phyloP scores from a whole-genome alignment of 805 yeast species.

The Ogataea pilisensis region DNA sequence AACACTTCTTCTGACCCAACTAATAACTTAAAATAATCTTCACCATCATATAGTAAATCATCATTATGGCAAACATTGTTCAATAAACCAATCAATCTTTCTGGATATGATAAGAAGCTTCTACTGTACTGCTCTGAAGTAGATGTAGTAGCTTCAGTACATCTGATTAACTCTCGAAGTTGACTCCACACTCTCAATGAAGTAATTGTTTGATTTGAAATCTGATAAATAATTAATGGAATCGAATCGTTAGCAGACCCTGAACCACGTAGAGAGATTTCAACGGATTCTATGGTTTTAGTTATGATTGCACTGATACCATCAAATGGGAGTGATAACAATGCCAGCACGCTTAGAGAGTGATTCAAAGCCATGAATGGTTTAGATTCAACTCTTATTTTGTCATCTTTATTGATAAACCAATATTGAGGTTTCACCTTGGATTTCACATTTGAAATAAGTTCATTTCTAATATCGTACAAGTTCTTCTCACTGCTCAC shows the following conservation, averaged over 20 bases:
- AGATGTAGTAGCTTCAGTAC: slow-evolving; percentile 20
- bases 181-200: slow-evolving; percentile 48
- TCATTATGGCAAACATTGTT: slow-evolving; percentile 50
- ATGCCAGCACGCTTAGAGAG: slow-evolving; percentile 19
- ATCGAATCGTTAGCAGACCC: slow-evolving; percentile 23
- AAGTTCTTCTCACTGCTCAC: slow-evolving; percentile 4
- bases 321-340: slow-evolving; percentile 29
- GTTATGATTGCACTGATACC: slow-evolving; percentile 35
- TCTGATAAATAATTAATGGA: slow-evolving; percentile 47
- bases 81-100: slow-evolving; percentile 37
- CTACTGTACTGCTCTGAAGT: slow-evolving; percentile 12
- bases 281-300: slow-evolving; percentile 59
- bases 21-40: slow-evolving; percentile 52
- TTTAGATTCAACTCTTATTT: slow-evolving; percentile 15
- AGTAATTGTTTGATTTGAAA: slow-evolving; percentile 58
- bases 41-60: slow-evolving; percentile 29
- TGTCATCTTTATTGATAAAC: slow-evolving; percentile 22
- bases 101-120: slow-evolving; percentile 25
- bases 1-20: slow-evolving; percentile 47
- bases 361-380: slow-evolving; percentile 24
- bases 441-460: slow-evolving; percentile 17
- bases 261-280: slow-evolving; percentile 58
- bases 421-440: slow-evolving; percentile 26
- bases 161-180: slow-evolving; percentile 29
- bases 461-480: slow-evolving; percentile 17